These are phyloP conservation scores for Obba rivulosa DNA, from an alignment of 768 basidiomycete species.

Conservation along the genomic window DNA sequence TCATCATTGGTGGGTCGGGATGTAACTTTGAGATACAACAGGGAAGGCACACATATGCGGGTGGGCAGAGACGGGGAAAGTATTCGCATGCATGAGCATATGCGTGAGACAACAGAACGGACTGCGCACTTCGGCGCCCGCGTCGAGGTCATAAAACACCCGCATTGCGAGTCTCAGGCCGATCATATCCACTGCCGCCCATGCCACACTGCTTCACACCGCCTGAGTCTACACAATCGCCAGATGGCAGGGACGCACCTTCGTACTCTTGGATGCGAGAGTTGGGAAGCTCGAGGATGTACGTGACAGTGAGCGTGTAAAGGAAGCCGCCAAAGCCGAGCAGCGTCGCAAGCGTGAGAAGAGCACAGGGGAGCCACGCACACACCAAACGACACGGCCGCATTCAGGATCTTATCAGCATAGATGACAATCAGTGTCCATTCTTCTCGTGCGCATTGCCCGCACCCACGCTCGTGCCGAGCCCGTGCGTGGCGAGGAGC, in stretches of 20 bases:
- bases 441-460: too few relatives aligned
- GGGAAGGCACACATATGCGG: too few relatives aligned
- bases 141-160: constrained; percentile 83
- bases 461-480: too few relatives aligned
- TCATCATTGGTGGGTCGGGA: too few relatives aligned
- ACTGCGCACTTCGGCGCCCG: constrained; percentile 57
- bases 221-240: too few relatives aligned
- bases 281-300: constrained; percentile 73
- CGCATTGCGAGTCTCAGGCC: constrained; percentile 74
- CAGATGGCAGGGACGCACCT: constrained; percentile 42
- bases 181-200: constrained; percentile 68
- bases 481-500: too few relatives aligned
- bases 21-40: too few relatives aligned
- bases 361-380: background rate
- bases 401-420: constrained; percentile 67
- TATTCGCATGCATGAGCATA: background rate
- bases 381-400: constrained; percentile 1
- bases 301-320: constrained; percentile 38
- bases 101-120: background rate
- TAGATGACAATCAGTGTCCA: constrained; percentile 80
- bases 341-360: constrained; percentile 35
- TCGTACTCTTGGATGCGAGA: constrained; percentile 79
- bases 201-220: too few relatives aligned
- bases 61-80: background rate
- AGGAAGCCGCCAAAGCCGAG: constrained; percentile 57